Evolutionary conservation across 805 yeast genomes (phyloP).

Genomic region (Lipomyces starkeyi): DNA sequence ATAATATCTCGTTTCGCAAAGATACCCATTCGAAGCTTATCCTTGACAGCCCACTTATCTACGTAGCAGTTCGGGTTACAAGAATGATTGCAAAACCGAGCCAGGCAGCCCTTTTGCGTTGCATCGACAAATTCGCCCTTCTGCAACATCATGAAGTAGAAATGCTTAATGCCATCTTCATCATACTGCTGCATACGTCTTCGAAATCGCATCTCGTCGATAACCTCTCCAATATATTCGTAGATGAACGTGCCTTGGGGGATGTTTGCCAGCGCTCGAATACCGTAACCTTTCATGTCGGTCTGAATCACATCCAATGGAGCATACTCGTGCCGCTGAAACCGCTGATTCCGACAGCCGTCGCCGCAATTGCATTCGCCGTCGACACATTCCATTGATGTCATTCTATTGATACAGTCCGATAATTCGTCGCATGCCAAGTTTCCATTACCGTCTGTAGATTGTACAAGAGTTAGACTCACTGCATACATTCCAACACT

Average conservation of each 20-base stretch:
- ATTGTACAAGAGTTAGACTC: not conserved
- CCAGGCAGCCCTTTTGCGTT: constrained; percentile 83
- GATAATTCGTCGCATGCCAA: constrained; percentile 86
- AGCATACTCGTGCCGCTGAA: constrained; percentile 78
- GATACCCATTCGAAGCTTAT: constrained; percentile 90
- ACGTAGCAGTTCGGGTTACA: constrained; percentile 94
- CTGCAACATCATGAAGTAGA: constrained; percentile 87
- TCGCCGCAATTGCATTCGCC: constrained; percentile 75
- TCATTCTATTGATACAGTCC: constrained; percentile 89
- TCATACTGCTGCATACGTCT: constrained; percentile 78
- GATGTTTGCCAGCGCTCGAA: constrained; percentile 68
- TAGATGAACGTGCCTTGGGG: constrained; percentile 74
- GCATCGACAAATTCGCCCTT: constrained; percentile 95
- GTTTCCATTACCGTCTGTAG: constrained; percentile 47
- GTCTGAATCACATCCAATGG: constrained; percentile 81
- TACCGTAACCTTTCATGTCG: constrained; percentile 86
- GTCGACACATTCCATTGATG: constrained; percentile 88
- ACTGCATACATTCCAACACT: constrained; percentile 26
- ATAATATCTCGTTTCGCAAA: constrained; percentile 78
- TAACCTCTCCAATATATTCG: constrained; percentile 94
- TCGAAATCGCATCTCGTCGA: constrained; percentile 78
- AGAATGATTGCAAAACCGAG: constrained; percentile 92
- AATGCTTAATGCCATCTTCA: constrained; percentile 82
- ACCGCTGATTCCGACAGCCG: constrained; percentile 84
- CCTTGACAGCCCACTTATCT: constrained; percentile 96